Evolutionary conservation across 139 green algal species (phyloP), one percentile per base, ranked within the genome.

Genomic region (Coelastrella sp.): DNA sequence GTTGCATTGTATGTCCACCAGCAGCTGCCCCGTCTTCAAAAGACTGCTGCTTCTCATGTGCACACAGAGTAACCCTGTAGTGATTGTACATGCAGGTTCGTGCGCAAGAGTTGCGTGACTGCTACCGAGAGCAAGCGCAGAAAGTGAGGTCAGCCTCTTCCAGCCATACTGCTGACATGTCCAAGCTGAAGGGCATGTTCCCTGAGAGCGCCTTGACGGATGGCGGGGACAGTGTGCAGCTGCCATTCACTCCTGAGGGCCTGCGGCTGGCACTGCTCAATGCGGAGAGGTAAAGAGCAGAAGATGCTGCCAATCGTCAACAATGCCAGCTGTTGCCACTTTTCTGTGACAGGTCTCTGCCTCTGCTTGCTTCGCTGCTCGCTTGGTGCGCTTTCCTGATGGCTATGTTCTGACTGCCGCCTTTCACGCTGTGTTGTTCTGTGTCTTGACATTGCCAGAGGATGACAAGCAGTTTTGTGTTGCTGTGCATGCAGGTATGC

Each of bases 211-310:
- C 66, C 25, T 19, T 84, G n/a, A 43, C 53, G 4, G 84, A 73
- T 53, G 53, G 41, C 57, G 48, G 68, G 1, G 66, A 84, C 66
- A n/a, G 87, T 48, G 78, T 93, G 57, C 68, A 88, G 43, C 73
- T 93, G 85, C 90, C 90, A 0, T 91, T 93, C 88, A 89, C 57
- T 23, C 48, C 81, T 9, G 85, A 89, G 9, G 88, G 88, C 40
- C 53, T 93, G 2, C 86, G 85, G 34, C 25, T 91, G 45, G 90
- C 90, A 25, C 6, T 93, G 34, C 88, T 93, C 32, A 91, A 93
- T 67, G 85, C 88, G 2, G 90, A 93, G 75, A 77, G 82, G 62
- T 93, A 86, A 48, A 85, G 62, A 9, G 11, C 8, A 5, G 40
- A 37, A 15, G 15, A 64, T 17, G 19, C 27, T 45, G n/a, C 2